Evolutionary conservation across 768 basidiomycete species (phyloP).

Genomic region (Naganishia randhawae): DNA sequence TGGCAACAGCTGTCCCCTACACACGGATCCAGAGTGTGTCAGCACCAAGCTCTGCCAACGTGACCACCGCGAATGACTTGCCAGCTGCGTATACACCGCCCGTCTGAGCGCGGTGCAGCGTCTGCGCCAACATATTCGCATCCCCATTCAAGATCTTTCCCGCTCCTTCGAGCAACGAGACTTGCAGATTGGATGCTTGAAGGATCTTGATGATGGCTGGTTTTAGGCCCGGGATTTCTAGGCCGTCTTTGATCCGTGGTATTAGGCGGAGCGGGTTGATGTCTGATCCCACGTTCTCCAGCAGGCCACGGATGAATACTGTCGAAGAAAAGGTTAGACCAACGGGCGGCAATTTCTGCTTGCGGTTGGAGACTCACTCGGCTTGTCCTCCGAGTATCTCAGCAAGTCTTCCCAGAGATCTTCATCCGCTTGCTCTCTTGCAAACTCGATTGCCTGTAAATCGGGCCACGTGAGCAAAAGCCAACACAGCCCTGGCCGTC

Average conservation of each 20-base stretch:
- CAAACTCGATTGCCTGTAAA: slow-evolving; percentile 90
- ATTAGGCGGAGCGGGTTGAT: slow-evolving; percentile 93
- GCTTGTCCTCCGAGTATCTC: slow-evolving; percentile 87
- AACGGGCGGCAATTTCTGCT: background rate
- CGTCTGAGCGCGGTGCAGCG: slow-evolving; percentile 70
- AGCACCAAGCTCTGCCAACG: background rate
- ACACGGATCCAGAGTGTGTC: background rate
- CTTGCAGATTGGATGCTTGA: slow-evolving; percentile 86
- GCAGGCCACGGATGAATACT: slow-evolving; percentile 90
- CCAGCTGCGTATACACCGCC: slow-evolving; percentile 73
- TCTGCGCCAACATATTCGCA: slow-evolving; percentile 65
- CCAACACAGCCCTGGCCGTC: background rate
- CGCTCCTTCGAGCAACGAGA: slow-evolving; percentile 84
- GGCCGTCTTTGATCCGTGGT: slow-evolving; percentile 87
- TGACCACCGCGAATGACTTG: slow-evolving; percentile 53
- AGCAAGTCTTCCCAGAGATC: slow-evolving; percentile 97
- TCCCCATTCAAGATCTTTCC: slow-evolving; percentile 81
- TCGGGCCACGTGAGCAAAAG: background rate
- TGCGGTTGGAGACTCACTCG: slow-evolving; percentile 56
- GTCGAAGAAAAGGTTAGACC: slow-evolving; percentile 20
- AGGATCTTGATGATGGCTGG: slow-evolving; percentile 93
- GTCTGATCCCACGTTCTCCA: slow-evolving; percentile 94
- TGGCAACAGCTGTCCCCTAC: slow-evolving; percentile 65
- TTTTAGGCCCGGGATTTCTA: slow-evolving; percentile 93
- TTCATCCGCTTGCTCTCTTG: slow-evolving; percentile 91